phyloP scores from a whole-genome alignment of 2,329 filamentous ascomycete genomes.

The Monosporascus sp. region DNA sequence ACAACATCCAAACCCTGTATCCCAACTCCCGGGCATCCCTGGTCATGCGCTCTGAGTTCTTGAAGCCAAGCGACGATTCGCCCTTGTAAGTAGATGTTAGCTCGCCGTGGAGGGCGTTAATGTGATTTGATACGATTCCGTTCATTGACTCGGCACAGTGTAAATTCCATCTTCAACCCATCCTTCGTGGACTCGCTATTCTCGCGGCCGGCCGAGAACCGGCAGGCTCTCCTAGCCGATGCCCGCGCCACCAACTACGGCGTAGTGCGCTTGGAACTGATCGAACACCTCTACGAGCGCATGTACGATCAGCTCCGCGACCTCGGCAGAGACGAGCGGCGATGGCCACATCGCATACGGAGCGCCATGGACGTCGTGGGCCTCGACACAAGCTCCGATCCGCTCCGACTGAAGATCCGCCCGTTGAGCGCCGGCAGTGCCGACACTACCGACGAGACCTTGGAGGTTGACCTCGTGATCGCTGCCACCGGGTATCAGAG shows the following conservation, averaged over 20 bases:
- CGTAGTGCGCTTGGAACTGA: constrained; percentile 84
- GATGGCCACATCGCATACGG: constrained; percentile 81
- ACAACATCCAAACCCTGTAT: constrained; percentile 77
- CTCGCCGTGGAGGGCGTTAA: background rate
- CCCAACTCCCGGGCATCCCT: constrained; percentile 74
- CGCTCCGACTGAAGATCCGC: constrained; percentile 56
- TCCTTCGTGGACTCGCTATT: constrained; percentile 75
- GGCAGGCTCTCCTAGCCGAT: constrained; percentile 55
- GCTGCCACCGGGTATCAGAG: constrained; percentile 84
- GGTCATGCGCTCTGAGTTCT: constrained; percentile 75
- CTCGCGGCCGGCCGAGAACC: constrained; percentile 57
- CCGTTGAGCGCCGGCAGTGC: constrained; percentile 36
- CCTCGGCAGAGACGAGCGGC: constrained; percentile 60
- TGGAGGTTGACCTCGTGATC: constrained; percentile 77
- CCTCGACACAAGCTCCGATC: constrained; percentile 48
- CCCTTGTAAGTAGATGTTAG: constrained; percentile 66
- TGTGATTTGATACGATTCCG: background rate
- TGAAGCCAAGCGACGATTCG: constrained; percentile 90
- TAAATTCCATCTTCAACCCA: constrained; percentile 96
- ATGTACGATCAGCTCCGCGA: constrained; percentile 81
- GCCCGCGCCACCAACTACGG: constrained; percentile 91
- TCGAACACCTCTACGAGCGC: constrained; percentile 81
- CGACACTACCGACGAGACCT: constrained; percentile 48
- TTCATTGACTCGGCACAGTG: constrained; percentile 41
- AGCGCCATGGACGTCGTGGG: constrained; percentile 61